These are phyloP conservation scores for Eucalyptus pauciflora DNA, from an alignment of 345 rosid species.

Conservation along the genomic window DNA sequence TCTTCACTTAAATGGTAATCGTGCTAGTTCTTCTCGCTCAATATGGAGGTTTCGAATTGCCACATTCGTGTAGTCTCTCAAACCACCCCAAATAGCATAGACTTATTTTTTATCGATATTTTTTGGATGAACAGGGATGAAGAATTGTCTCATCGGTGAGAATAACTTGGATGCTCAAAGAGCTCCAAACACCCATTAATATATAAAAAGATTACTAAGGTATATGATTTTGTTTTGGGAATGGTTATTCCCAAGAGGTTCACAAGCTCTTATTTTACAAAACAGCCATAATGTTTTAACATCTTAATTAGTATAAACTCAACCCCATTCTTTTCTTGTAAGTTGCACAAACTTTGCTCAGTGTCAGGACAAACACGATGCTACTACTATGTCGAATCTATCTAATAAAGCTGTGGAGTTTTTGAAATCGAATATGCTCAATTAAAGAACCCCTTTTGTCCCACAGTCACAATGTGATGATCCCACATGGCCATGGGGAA, in stretches of 20 bases:
- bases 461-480: background rate
- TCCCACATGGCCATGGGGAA: background rate
- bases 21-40: background rate
- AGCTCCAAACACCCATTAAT: background rate
- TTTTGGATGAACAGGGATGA: background rate
- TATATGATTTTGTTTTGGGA: background rate
- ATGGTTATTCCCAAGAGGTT: background rate
- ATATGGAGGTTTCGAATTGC: fast-evolving
- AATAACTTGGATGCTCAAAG: background rate
- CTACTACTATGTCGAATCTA: background rate
- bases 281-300: background rate
- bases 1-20: background rate
- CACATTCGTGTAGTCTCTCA: background rate
- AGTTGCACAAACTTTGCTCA: background rate
- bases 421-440: background rate
- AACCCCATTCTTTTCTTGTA: background rate
- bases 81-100: background rate
- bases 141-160: background rate
- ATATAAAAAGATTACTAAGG: background rate
- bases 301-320: background rate
- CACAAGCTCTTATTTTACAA: background rate
- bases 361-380: background rate
- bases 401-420: background rate
- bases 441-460: background rate
- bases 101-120: background rate